Percentiles rank a stretch among this genome's conserved stretches.
These are phyloP conservation scores for Pezicula neosporulosa DNA, from an alignment of 2,329 filamentous ascomycete species.

Conservation along the genomic window DNA sequence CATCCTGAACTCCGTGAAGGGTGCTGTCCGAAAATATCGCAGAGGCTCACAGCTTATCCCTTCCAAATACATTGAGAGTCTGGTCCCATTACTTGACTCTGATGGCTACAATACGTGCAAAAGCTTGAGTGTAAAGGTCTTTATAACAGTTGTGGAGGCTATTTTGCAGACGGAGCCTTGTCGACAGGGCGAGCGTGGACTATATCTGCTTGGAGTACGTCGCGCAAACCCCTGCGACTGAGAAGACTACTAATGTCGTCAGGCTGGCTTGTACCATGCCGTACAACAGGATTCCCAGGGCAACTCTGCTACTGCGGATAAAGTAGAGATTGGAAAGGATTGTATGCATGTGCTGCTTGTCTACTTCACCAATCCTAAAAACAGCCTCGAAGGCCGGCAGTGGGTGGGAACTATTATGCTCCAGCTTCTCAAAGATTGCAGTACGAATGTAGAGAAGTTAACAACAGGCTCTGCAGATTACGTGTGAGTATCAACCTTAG, in stretches of 20 bases:
- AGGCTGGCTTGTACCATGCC: slow-evolving; percentile 15
- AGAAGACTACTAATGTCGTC: not conserved
- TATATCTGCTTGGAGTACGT: slow-evolving; percentile 25
- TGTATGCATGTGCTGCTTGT: slow-evolving; percentile 14
- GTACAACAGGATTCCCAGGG: not conserved
- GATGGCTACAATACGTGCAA: slow-evolving; percentile 14
- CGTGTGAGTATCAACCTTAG: slow-evolving; percentile 12
- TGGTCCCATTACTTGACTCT: slow-evolving; percentile 13
- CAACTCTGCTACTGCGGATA: slow-evolving; percentile 5
- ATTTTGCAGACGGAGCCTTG: slow-evolving; percentile 16
- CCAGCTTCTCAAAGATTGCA: slow-evolving; percentile 17
- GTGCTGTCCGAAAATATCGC: too few relatives aligned
- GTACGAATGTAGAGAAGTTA: slow-evolving; percentile 11
- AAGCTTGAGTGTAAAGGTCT: slow-evolving; percentile 13
- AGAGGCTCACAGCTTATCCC: too few relatives aligned
- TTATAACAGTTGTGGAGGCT: slow-evolving; percentile 13
- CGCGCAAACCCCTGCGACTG: too few relatives aligned
- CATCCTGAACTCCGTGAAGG: not conserved
- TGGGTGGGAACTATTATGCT: slow-evolving; percentile 26
- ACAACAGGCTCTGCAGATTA: slow-evolving; percentile 15
- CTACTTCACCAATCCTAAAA: slow-evolving; percentile 15
- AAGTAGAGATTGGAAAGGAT: slow-evolving; percentile 14
- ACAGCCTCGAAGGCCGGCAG: slow-evolving; percentile 15
- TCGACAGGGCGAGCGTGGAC: slow-evolving; percentile 16
- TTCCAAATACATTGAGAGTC: too few relatives aligned